Conservation (phyloP, 371 early-diverging fungal genomes). For the Thermomucor indicae-seudaticae region DNA sequence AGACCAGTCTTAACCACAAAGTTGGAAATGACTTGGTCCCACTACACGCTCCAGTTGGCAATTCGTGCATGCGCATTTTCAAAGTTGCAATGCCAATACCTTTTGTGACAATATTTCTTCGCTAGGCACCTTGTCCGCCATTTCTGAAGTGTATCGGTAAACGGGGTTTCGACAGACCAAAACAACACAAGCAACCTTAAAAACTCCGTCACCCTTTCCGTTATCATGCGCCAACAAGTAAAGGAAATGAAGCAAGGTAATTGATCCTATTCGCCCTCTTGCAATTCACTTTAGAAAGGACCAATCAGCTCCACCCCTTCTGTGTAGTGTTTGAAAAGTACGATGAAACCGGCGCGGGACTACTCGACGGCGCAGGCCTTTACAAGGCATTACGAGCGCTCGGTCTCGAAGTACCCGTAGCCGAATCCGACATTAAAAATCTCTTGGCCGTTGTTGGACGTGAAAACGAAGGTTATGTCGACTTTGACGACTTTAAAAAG, state of each 20-base stretch:
- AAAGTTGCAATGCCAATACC: slow-evolving; percentile 9
- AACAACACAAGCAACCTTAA: no score
- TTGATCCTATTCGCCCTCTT: no score
- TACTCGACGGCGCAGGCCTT: slow-evolving; percentile 16
- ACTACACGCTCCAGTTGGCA: slow-evolving; percentile 40
- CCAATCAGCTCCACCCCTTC: no score
- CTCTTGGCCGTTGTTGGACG: slow-evolving; percentile 17
- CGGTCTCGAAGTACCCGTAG: slow-evolving; percentile 16
- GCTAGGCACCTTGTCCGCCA: slow-evolving; percentile 27
- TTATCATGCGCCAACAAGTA: no score
- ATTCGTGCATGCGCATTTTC: not conserved
- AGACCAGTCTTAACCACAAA: slow-evolving; percentile 81
- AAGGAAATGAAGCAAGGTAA: no score
- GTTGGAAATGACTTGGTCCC: slow-evolving; percentile 88
- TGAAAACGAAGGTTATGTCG: slow-evolving; percentile 21
- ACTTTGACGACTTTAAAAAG: slow-evolving; percentile 26
- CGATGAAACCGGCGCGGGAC: slow-evolving; percentile 22
- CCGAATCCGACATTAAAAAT: slow-evolving; percentile 13
- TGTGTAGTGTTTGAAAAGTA: slow-evolving; percentile 25
- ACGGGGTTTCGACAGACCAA: no score
- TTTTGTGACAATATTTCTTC: slow-evolving; percentile 33
- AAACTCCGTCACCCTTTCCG: no score
- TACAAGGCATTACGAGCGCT: slow-evolving; percentile 17
- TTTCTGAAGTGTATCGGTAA: no score
- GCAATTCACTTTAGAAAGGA: no score